These are phyloP conservation scores for Persicaria maculosa DNA, from an alignment of 148 eudicot genomes.

Conservation along the genomic window DNA sequence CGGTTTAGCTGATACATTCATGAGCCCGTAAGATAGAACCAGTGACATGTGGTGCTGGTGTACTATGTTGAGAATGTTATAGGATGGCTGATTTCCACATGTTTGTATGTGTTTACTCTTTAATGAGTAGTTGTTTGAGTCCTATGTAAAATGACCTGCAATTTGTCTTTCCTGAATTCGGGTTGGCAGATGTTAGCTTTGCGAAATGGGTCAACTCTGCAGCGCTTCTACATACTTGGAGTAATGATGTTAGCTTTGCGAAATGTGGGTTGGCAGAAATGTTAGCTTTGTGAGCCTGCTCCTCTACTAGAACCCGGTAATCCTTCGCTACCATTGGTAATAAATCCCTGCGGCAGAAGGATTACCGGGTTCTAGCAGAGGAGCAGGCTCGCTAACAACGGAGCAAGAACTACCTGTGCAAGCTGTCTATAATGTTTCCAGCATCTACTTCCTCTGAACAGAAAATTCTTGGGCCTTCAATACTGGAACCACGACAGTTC, in stretches of 20 bases:
- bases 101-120: too few relatives aligned
- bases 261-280: background rate
- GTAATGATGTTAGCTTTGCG: conserved; percentile 38
- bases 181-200: conserved; percentile 63
- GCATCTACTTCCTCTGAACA: background rate
- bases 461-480: background rate
- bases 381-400: background rate
- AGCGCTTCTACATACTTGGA: conserved; percentile 62
- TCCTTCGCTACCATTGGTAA: too few relatives aligned
- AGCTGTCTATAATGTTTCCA: background rate
- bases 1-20: too few relatives aligned
- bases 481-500: background rate
- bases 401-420: conserved; percentile 1
- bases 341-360: too few relatives aligned
- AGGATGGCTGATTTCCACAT: too few relatives aligned
- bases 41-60: too few relatives aligned
- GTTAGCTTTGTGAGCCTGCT: too few relatives aligned
- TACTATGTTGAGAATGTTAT: too few relatives aligned
- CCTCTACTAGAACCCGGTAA: too few relatives aligned
- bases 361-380: conserved; percentile 8
- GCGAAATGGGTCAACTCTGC: conserved; percentile 71
- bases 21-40: too few relatives aligned
- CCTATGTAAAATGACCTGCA: background rate
- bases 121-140: background rate
- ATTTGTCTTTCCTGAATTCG: background rate